phyloP scores from a whole-genome alignment of 2,329 filamentous ascomycete genomes.

The Fusarium tanahbumbuense region DNA sequence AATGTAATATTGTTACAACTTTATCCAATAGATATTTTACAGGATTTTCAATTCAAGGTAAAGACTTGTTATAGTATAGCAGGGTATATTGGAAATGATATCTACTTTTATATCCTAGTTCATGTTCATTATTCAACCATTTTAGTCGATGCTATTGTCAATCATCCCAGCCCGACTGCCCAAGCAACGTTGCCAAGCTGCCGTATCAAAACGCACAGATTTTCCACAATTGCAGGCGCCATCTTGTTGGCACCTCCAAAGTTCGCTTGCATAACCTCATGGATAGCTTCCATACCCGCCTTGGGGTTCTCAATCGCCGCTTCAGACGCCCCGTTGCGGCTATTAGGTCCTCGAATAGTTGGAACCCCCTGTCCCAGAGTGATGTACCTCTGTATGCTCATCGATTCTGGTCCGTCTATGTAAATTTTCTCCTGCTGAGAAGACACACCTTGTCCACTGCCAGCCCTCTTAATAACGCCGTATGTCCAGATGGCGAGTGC shows the following conservation, averaged over 20 bases:
- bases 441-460: constrained; percentile 47
- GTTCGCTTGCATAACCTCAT: constrained; percentile 67
- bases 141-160: neutral
- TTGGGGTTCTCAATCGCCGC: constrained; percentile 66
- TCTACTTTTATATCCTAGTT: neutral
- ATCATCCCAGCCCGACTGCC: constrained; percentile 51
- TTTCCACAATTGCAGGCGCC: constrained; percentile 73
- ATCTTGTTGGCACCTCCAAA: constrained; percentile 57
- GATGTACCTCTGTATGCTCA: constrained; percentile 67
- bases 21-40: neutral
- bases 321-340: constrained; percentile 47
- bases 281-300: constrained; percentile 68
- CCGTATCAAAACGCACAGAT: constrained; percentile 71
- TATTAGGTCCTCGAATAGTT: constrained; percentile 56
- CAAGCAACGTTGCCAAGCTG: constrained; percentile 66
- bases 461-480: constrained; percentile 66
- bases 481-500: constrained; percentile 76
- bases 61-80: neutral
- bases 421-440: constrained; percentile 58
- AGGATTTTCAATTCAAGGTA: neutral
- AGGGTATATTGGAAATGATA: neutral
- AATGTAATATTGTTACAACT: neutral
- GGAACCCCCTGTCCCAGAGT: constrained; percentile 65
- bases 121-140: neutral
- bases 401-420: constrained; percentile 67